These are phyloP conservation scores for Solanum boliviense DNA, from an alignment of 257 asterid species.

Conservation along the genomic window DNA sequence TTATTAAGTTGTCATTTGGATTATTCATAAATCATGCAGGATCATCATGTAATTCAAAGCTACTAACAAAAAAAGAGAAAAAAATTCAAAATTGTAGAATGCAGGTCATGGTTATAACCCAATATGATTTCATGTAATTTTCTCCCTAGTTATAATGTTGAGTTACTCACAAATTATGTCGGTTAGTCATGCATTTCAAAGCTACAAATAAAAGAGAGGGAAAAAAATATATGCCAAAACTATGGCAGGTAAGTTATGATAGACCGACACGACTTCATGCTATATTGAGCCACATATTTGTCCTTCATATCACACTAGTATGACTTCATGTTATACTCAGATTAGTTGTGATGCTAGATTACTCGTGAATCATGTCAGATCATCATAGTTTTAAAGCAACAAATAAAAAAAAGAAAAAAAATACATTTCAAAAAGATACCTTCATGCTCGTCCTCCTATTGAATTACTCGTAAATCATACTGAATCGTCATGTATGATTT, in stretches of 20 bases:
- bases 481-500: neutral
- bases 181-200: neutral
- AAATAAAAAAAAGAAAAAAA: neutral
- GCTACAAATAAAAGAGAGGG: neutral
- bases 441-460: neutral
- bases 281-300: neutral
- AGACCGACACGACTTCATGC: neutral
- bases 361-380: neutral
- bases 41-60: neutral
- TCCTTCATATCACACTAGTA: neutral
- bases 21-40: neutral
- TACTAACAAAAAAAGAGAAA: neutral
- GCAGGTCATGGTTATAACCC: neutral
- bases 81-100: neutral
- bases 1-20: neutral
- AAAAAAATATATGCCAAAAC: neutral
- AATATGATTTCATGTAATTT: neutral
- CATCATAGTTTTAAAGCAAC: neutral
- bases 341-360: neutral
- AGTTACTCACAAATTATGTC: neutral
- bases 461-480: neutral
- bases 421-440: neutral
- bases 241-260: neutral
- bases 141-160: neutral
- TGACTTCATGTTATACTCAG: neutral